A percentile compares a stretch with the other conserved stretches of the same genome.
Conservation (phyloP, 345 rosid species). For the Erodium maritimum region DNA sequence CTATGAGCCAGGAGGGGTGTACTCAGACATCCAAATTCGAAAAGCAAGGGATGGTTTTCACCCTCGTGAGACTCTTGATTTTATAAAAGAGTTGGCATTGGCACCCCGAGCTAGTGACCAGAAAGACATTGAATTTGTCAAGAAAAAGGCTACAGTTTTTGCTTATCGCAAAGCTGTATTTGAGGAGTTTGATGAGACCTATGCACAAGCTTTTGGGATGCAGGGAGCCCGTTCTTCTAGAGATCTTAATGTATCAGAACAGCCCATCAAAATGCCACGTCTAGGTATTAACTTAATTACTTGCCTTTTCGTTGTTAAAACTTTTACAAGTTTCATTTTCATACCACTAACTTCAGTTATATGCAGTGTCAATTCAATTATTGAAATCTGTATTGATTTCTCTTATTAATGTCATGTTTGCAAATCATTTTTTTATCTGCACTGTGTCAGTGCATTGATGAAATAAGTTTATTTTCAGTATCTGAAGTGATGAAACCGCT, state of each 20-base stretch:
- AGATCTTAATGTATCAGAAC: slow-evolving; percentile 21
- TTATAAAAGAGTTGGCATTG: slow-evolving; percentile 57
- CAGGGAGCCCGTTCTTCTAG: slow-evolving; percentile 31
- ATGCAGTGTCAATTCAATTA: neutral
- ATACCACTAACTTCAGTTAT: neutral
- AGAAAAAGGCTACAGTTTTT: slow-evolving; percentile 51
- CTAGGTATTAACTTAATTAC: slow-evolving; percentile 37
- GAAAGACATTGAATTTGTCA: slow-evolving; percentile 32
- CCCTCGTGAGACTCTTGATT: slow-evolving; percentile 43
- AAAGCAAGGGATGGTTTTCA: slow-evolving; percentile 56
- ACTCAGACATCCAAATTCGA: slow-evolving; percentile 59
- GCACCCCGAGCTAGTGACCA: slow-evolving; percentile 37
- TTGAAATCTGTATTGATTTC: too few species aligned
- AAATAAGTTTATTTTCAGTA: neutral
- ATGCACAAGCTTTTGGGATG: slow-evolving; percentile 94
- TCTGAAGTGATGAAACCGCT: neutral
- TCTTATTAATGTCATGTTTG: neutral
- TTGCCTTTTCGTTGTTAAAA: slow-evolving; percentile 9
- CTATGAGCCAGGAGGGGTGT: slow-evolving; percentile 63
- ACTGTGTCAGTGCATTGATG: neutral
- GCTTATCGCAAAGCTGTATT: slow-evolving; percentile 73
- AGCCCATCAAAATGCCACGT: slow-evolving; percentile 36
- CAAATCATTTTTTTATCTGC: neutral
- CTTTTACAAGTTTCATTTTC: neutral
- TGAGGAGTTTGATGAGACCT: slow-evolving; percentile 97